These are phyloP conservation scores for Pyrenopolyporus hunteri DNA, from an alignment of 495 filamentous ascomycete species.

Conservation along the genomic window DNA sequence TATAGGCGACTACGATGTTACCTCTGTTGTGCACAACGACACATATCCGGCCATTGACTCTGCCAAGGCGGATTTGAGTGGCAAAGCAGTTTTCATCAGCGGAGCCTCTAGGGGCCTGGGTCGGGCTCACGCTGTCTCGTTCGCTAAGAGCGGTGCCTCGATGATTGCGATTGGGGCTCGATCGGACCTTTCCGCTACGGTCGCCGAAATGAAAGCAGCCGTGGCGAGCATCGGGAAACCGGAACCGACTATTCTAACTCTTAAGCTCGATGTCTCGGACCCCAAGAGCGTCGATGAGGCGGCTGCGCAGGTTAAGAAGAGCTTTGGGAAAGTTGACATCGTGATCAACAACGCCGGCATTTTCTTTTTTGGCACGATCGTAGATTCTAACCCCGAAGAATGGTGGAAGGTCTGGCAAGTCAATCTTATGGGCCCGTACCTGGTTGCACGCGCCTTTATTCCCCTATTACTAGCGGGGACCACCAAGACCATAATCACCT, in stretches of 20 bases:
- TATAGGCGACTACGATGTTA: conserved; percentile 40
- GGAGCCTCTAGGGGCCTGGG: conserved; percentile 60
- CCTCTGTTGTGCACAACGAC: conserved; percentile 43
- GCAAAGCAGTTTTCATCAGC: conserved; percentile 55
- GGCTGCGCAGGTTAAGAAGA: conserved; percentile 38
- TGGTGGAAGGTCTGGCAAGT: conserved; percentile 56
- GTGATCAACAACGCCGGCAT: conserved; percentile 62
- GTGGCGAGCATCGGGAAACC: conserved; percentile 43
- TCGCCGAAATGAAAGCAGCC: conserved; percentile 45
- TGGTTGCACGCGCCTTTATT: conserved; percentile 48
- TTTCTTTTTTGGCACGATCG: conserved; percentile 38
- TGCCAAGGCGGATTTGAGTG: conserved; percentile 41
- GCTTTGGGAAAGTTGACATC: conserved; percentile 54
- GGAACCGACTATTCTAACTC: conserved; percentile 47
- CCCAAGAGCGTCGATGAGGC: conserved; percentile 44
- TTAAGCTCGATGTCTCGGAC: conserved; percentile 54
- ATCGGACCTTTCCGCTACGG: conserved; percentile 41
- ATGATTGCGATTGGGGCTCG: conserved; percentile 56
- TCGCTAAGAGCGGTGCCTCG: conserved; percentile 54
- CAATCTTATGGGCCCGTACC: conserved; percentile 56
- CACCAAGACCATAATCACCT: conserved; percentile 54
- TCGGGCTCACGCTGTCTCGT: conserved; percentile 50
- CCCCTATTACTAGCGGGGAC: conserved; percentile 52
- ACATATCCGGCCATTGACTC: conserved; percentile 56
- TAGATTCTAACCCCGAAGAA: conserved; percentile 50